These are phyloP conservation scores for Penicillium tannophilum DNA, from an alignment of 495 filamentous ascomycete genomes.

Conservation along the genomic window DNA sequence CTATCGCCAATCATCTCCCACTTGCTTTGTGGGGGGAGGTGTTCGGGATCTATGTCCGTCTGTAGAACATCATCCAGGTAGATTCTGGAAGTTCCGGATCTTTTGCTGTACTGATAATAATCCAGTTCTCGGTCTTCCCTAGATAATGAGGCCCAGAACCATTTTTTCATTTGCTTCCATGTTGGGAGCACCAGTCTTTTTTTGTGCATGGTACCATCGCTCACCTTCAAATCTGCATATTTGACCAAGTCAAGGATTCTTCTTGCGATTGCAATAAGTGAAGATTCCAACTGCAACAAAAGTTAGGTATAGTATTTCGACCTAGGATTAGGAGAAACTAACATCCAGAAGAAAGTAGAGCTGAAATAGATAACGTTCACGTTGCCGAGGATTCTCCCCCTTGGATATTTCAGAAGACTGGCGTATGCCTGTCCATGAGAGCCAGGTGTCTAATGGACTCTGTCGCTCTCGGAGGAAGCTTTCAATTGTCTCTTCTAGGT, in stretches of 20 bases:
- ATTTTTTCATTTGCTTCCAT: conserved; percentile 51
- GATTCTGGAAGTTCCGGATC: background rate
- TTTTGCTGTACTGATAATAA: conserved; percentile 13
- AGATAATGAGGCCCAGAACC: conserved; percentile 25
- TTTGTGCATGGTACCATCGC: conserved; percentile 61
- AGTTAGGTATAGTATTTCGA: background rate
- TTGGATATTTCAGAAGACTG: background rate
- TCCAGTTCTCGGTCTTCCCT: conserved; percentile 15
- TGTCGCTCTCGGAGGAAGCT: background rate
- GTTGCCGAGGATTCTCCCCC: background rate
- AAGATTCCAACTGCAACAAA: conserved; percentile 1
- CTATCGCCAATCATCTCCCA: conserved; percentile 57
- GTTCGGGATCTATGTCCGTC: conserved; percentile 58
- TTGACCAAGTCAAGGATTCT: conserved; percentile 46
- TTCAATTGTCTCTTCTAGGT: conserved; percentile 6
- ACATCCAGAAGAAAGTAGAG: background rate
- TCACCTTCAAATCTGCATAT: conserved; percentile 56
- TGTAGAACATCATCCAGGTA: conserved; percentile 25
- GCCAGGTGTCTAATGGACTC: background rate
- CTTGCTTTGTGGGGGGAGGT: conserved; percentile 62
- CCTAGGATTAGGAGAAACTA: background rate
- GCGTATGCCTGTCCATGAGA: conserved; percentile 1
- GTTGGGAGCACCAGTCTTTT: conserved; percentile 63
- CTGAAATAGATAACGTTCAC: background rate
- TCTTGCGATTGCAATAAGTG: conserved; percentile 1